Conservation (phyloP, 2,329 filamentous ascomycete species). For the Aspergillus caelatus region DNA sequence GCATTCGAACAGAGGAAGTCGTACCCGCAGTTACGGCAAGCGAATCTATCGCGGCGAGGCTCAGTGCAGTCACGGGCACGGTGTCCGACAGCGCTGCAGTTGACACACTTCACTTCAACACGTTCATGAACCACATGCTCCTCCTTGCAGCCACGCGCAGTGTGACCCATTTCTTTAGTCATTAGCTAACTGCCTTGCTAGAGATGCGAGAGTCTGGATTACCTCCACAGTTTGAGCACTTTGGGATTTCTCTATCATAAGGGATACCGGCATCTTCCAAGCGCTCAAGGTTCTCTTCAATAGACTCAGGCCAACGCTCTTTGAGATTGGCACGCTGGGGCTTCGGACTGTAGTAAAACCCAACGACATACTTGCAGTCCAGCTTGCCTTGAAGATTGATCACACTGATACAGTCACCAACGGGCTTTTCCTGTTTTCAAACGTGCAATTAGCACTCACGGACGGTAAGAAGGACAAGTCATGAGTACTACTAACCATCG, state of each 20-base stretch:
- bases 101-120: slow-evolving; percentile 53
- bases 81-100: slow-evolving; percentile 52
- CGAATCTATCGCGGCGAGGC: slow-evolving; percentile 39
- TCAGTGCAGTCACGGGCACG: slow-evolving; percentile 52
- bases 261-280: slow-evolving; percentile 55
- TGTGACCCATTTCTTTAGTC: slow-evolving; percentile 52
- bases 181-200: slow-evolving; percentile 1
- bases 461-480: background rate
- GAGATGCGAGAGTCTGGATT: slow-evolving; percentile 18
- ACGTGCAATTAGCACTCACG: slow-evolving; percentile 10
- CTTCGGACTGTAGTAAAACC: slow-evolving; percentile 51
- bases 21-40: slow-evolving; percentile 59
- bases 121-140: slow-evolving; percentile 46
- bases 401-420: slow-evolving; percentile 49
- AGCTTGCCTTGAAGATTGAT: slow-evolving; percentile 57
- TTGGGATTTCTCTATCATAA: slow-evolving; percentile 53
- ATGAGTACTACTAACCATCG: slow-evolving; percentile 39
- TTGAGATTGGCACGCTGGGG: slow-evolving; percentile 50
- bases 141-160: slow-evolving; percentile 49
- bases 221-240: slow-evolving; percentile 56
- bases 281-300: slow-evolving; percentile 56
- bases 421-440: slow-evolving; percentile 42
- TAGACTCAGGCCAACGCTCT: slow-evolving; percentile 52
- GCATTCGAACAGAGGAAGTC: slow-evolving; percentile 10
- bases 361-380: slow-evolving; percentile 54